Conservation (phyloP, 345 rosid species). For the Gossypioides kirkii region DNA sequence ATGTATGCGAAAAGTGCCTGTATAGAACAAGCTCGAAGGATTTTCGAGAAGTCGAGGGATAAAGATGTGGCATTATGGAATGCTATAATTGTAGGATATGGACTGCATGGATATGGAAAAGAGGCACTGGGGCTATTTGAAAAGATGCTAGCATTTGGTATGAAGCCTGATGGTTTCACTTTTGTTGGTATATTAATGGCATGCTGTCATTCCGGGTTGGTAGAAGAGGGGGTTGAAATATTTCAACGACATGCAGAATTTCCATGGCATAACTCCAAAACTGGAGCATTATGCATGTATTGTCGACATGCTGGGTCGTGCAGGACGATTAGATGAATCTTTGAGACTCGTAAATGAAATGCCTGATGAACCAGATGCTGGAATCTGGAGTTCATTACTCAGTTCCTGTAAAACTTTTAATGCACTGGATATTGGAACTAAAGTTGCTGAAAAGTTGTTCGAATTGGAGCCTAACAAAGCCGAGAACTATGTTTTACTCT, state of each 20-base stretch:
- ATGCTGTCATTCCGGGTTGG: conserved; percentile 50
- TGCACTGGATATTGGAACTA: conserved; percentile 47
- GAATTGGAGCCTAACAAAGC: conserved; percentile 49
- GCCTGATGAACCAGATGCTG: conserved; percentile 53
- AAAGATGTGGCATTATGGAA: conserved; percentile 49
- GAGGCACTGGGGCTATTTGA: conserved; percentile 51
- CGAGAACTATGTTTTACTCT: conserved; percentile 55
- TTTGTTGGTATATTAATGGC: conserved; percentile 55
- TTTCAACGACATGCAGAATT: conserved; percentile 39
- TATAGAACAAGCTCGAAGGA: conserved; percentile 33
- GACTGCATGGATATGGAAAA: conserved; percentile 48
- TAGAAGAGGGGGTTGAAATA: conserved; percentile 56
- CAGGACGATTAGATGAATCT: conserved; percentile 51
- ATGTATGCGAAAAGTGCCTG: conserved; percentile 66
- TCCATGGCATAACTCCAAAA: conserved; percentile 35
- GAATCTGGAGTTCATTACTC: conserved; percentile 65
- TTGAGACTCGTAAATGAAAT: conserved; percentile 39
- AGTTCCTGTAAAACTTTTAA: conserved; percentile 51
- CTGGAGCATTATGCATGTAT: conserved; percentile 70
- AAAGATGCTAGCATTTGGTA: conserved; percentile 47
- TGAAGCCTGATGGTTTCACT: conserved; percentile 49
- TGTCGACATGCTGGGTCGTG: conserved; percentile 68
- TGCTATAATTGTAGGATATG: conserved; percentile 62
- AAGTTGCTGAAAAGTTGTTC: conserved; percentile 43
- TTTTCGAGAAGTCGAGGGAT: conserved; percentile 35